Evolutionary conservation across 2,329 filamentous ascomycete species (phyloP).

Genomic region (Neofusicoccum laricinum): DNA sequence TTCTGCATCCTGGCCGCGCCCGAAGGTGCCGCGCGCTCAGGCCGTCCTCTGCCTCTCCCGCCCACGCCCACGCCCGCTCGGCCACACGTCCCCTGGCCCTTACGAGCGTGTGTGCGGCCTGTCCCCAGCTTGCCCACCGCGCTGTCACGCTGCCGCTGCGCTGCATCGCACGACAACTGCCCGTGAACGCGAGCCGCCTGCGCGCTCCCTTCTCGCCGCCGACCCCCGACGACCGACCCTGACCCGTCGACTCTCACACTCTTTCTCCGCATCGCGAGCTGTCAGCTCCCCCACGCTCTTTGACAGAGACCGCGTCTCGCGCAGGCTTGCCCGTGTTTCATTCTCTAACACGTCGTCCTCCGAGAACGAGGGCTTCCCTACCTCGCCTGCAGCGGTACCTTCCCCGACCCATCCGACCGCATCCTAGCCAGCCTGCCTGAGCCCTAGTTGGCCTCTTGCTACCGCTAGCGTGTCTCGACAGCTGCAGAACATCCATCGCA

Average conservation of each 20-base stretch:
- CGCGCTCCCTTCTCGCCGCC: background rate
- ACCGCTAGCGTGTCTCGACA: background rate
- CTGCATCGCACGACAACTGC: slow-evolving; percentile 8
- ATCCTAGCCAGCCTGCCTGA: background rate
- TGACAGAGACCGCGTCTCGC: slow-evolving; percentile 16
- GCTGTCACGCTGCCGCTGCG: background rate
- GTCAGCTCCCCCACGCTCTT: slow-evolving; percentile 7
- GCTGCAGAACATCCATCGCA: background rate
- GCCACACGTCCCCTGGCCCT: slow-evolving; percentile 3
- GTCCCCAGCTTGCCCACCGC: slow-evolving; percentile 1
- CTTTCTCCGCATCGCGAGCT: slow-evolving; percentile 6
- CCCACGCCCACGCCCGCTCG: background rate
- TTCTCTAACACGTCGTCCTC: slow-evolving; percentile 10
- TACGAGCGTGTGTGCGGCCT: slow-evolving; percentile 3
- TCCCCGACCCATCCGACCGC: background rate
- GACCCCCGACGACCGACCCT: slow-evolving; percentile 5
- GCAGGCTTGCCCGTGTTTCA: slow-evolving; percentile 16
- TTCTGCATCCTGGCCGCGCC: background rate
- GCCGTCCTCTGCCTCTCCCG: background rate
- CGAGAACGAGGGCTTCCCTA: slow-evolving; percentile 3
- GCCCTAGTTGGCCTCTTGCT: slow-evolving; percentile 2
- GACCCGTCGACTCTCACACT: slow-evolving; percentile 12
- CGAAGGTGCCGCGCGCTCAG: slow-evolving; percentile 5
- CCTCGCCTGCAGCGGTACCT: background rate
- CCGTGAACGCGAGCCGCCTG: background rate